Evolutionary conservation across 352 stramenopile species (phyloP).

Genomic region (Hyaloperonospora arabidopsidis): DNA sequence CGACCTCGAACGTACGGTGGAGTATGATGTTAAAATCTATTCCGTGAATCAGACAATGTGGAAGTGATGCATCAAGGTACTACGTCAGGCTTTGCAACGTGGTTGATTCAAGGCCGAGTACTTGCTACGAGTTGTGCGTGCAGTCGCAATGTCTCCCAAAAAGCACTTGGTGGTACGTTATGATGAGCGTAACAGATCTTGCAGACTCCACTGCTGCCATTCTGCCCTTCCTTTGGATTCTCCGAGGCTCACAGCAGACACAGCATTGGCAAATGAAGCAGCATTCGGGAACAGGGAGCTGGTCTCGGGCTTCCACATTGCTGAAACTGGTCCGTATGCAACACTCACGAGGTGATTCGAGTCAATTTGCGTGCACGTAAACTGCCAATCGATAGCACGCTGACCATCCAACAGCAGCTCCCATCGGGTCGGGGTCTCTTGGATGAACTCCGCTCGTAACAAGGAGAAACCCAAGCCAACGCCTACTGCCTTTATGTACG

Average conservation of each 20-base stretch:
- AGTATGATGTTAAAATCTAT: constrained; percentile 70
- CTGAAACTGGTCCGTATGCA: constrained; percentile 28
- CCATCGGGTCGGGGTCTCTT: constrained; percentile 19
- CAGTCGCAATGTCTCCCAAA: neutral
- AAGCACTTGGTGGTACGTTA: neutral
- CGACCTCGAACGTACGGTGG: constrained; percentile 64
- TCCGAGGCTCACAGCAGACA: neutral
- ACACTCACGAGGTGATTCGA: constrained; percentile 34
- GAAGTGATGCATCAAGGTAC: neutral
- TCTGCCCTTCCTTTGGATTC: neutral
- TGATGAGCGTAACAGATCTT: constrained; percentile 15
- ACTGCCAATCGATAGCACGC: constrained; percentile 34
- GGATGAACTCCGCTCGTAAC: constrained; percentile 40
- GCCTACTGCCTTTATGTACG: constrained; percentile 70
- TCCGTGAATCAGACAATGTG: constrained; percentile 20
- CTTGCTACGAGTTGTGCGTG: neutral
- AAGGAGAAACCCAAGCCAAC: constrained; percentile 45
- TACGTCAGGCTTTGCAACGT: neutral
- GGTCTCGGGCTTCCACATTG: constrained; percentile 35
- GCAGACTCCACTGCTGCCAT: constrained; percentile 24
- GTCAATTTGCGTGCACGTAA: constrained; percentile 31
- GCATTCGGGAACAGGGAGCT: constrained; percentile 37
- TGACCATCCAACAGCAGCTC: constrained; percentile 37
- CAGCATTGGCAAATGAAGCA: neutral
- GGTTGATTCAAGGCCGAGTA: neutral